Percentiles rank a stretch among this genome's conserved stretches.
phyloP scores from a whole-genome alignment of 2,329 filamentous ascomycete genomes.

The Aspergillus pseudoglaucus region DNA sequence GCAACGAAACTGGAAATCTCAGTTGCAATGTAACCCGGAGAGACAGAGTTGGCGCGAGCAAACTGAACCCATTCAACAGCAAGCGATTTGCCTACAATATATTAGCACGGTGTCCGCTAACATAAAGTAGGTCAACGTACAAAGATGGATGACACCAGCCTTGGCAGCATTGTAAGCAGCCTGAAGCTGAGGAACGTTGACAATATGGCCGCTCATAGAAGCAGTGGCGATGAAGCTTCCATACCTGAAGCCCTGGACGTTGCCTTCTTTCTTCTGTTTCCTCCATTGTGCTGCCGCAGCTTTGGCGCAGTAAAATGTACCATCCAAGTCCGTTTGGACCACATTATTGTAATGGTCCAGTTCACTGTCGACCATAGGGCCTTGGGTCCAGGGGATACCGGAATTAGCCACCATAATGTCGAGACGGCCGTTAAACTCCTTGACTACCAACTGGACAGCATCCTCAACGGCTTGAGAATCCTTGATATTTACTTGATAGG shows the following conservation, averaged over 20 bases:
- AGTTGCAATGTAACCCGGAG: conserved; percentile 69
- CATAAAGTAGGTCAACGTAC: conserved; percentile 24
- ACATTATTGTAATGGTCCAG: conserved; percentile 61
- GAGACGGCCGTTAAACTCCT: conserved; percentile 66
- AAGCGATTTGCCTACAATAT: conserved; percentile 54
- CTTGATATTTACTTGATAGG: conserved; percentile 45
- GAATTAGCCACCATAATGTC: conserved; percentile 71
- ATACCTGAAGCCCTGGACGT: conserved; percentile 54
- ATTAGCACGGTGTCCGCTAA: conserved; percentile 26
- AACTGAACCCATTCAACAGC: conserved; percentile 73
- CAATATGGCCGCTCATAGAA: conserved; percentile 71
- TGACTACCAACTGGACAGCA: conserved; percentile 36
- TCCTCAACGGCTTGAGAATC: conserved; percentile 36
- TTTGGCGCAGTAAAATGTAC: conserved; percentile 70
- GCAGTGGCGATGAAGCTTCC: conserved; percentile 74
- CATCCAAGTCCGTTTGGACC: conserved; percentile 65
- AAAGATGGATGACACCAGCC: conserved; percentile 50
- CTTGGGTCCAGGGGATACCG: conserved; percentile 53
- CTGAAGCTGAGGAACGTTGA: conserved; percentile 70
- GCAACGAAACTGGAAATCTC: conserved; percentile 63
- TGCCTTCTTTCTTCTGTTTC: conserved; percentile 62
- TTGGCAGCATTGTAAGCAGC: conserved; percentile 69
- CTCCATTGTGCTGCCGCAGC: conserved; percentile 64
- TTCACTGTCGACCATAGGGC: conserved; percentile 59
- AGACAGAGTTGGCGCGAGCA: conserved; percentile 65